Conservation (phyloP, 441 rosid genomes). For the Syzygium malaccense region DNA sequence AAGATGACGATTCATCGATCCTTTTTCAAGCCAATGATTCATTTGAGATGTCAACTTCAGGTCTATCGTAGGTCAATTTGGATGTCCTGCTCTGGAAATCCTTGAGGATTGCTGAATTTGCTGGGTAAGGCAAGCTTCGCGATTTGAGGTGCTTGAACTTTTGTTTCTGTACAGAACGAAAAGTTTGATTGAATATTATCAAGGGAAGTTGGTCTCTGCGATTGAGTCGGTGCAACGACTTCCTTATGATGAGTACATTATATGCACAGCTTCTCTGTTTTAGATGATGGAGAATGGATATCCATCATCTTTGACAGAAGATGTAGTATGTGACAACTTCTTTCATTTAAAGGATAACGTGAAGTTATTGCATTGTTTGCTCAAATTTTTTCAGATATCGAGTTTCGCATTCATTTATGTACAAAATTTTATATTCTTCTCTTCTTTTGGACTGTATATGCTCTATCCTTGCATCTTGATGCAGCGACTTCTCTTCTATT, state of each 20-base stretch:
- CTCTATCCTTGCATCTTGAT: background rate
- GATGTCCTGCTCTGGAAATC: background rate
- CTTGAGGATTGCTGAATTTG: background rate
- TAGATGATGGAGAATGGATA: background rate
- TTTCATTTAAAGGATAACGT: background rate
- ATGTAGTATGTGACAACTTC: slow-evolving; percentile 7
- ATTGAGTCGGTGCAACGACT: background rate
- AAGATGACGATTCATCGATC: background rate
- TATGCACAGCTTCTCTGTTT: slow-evolving; percentile 11
- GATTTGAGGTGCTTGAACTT: background rate
- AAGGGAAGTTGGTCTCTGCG: background rate
- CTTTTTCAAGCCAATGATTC: background rate
- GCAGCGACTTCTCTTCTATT: background rate
- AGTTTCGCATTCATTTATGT: background rate
- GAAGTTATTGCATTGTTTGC: background rate
- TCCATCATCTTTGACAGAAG: slow-evolving; percentile 3
- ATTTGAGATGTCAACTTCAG: background rate
- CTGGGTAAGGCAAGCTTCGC: background rate
- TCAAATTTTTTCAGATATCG: background rate
- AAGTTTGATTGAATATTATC: background rate
- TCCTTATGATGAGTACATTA: background rate
- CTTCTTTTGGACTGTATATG: background rate
- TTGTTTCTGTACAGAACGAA: background rate
- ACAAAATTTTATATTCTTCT: background rate
- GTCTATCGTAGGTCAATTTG: background rate